These are phyloP conservation scores for Clitopilus hobsonii DNA, from an alignment of 768 basidiomycete species.

Conservation along the genomic window DNA sequence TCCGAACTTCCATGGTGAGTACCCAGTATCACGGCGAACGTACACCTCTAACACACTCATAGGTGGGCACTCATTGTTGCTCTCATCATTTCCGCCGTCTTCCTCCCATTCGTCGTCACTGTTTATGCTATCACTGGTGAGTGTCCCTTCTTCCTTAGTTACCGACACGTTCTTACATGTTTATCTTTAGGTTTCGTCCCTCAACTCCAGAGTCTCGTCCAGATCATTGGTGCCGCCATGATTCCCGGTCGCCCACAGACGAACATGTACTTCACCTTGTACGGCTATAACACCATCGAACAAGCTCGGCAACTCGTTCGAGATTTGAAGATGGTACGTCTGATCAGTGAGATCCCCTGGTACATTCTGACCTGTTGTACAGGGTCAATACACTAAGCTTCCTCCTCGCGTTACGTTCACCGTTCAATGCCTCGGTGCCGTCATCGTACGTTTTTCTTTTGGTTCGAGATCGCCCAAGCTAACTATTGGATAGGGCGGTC, in stretches of 20 bases:
- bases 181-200: not conserved
- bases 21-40: not conserved
- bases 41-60: not conserved
- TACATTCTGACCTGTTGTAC: not conserved
- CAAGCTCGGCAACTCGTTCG: constrained; percentile 38
- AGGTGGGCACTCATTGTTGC: constrained; percentile 51
- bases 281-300: constrained; percentile 43
- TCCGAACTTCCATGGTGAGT: constrained; percentile 53
- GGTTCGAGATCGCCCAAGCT: constrained; percentile 1
- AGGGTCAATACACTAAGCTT: constrained; percentile 50
- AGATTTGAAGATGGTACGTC: constrained; percentile 40
- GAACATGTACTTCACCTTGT: constrained; percentile 61
- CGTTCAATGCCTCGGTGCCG: constrained; percentile 51
- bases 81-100: constrained; percentile 45
- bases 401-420: constrained; percentile 62
- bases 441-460: constrained; percentile 35
- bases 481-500: not conserved
- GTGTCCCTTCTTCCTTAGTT: not conserved
- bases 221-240: constrained; percentile 58
- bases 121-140: constrained; percentile 45
- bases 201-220: constrained; percentile 26
- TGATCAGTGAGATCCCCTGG: not conserved
- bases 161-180: not conserved
- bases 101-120: constrained; percentile 49
- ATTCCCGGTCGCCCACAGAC: constrained; percentile 61